phyloP scores from a whole-genome alignment of 352 stramenopile genomes.

The Poterioochromonas sp. region DNA sequence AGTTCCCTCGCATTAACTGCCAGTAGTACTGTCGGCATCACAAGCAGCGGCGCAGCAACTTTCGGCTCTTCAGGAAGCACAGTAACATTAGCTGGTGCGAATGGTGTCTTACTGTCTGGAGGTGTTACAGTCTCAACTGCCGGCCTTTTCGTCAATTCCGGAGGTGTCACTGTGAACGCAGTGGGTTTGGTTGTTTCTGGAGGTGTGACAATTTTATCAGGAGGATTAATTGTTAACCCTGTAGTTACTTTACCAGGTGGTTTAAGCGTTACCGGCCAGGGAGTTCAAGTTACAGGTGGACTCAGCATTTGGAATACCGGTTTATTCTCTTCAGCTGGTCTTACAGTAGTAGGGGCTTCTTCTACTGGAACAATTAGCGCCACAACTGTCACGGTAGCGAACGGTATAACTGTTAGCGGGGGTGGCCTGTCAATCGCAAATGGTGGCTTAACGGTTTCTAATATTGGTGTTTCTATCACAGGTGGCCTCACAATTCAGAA shows the following conservation, averaged over 20 bases:
- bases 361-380: neutral
- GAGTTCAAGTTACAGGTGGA: slow-evolving; percentile 9
- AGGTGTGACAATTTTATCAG: neutral
- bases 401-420: neutral
- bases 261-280: neutral
- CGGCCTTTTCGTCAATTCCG: slow-evolving; percentile 1
- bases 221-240: neutral
- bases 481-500: neutral
- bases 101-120: neutral
- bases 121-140: neutral
- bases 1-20: too few species aligned
- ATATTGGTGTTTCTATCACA: neutral
- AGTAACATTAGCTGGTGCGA: neutral
- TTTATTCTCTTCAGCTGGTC: neutral
- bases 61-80: too few species aligned
- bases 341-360: neutral
- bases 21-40: too few species aligned
- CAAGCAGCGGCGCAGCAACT: too few species aligned
- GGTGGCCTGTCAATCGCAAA: slow-evolving; percentile 5
- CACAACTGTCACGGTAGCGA: too few species aligned
- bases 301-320: neutral
- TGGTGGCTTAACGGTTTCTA: neutral
- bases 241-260: neutral
- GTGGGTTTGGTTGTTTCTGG: slow-evolving; percentile 10
- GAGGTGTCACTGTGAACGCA: neutral